Percentiles rank a stretch among this genome's conserved stretches.
Conservation (phyloP, 2,329 filamentous ascomycete genomes). For the Neofusicoccum sp. region DNA sequence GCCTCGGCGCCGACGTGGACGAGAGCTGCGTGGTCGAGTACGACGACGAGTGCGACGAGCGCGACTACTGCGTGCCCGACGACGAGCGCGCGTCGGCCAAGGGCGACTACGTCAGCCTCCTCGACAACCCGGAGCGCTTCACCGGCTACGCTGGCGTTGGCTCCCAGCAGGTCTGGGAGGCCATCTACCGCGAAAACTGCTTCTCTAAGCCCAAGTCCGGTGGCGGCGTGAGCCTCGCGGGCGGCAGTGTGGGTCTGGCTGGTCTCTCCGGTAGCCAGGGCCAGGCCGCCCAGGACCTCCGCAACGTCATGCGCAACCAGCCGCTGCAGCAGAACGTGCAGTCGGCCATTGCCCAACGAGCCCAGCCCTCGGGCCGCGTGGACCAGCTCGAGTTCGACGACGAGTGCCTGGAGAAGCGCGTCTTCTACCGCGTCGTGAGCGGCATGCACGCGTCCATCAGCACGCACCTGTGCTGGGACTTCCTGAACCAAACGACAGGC, state of each 20-base stretch:
- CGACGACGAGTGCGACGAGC: conserved; percentile 93
- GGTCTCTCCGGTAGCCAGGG: conserved; percentile 39
- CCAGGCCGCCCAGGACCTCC: conserved; percentile 60
- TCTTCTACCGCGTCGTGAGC: conserved; percentile 92
- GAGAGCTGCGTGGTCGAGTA: conserved; percentile 98
- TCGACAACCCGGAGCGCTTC: conserved; percentile 92
- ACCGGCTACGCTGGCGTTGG: conserved; percentile 88
- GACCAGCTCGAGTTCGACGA: conserved; percentile 76
- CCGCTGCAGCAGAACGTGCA: conserved; percentile 61
- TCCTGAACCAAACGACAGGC: conserved; percentile 90
- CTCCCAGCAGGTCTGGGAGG: conserved; percentile 89
- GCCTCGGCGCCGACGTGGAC: conserved; percentile 79
- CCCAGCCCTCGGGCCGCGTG: conserved; percentile 57
- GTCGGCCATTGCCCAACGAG: conserved; percentile 50
- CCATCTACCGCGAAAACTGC: conserved; percentile 96
- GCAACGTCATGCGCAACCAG: conserved; percentile 59
- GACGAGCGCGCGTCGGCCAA: conserved; percentile 84
- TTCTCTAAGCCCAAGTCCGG: conserved; percentile 59
- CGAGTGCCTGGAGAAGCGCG: conserved; percentile 96
- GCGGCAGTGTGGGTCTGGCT: conserved; percentile 40
- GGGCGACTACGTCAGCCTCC: conserved; percentile 92
- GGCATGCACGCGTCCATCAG: conserved; percentile 99
- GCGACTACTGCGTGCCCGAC: conserved; percentile 95
- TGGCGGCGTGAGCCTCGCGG: conserved; percentile 28
- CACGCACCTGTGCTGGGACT: conserved; percentile 93